Base-by-base conservation (phyloP, 2,329 filamentous ascomycete genomes). In the Hymenoscyphus infarciens region DNA sequence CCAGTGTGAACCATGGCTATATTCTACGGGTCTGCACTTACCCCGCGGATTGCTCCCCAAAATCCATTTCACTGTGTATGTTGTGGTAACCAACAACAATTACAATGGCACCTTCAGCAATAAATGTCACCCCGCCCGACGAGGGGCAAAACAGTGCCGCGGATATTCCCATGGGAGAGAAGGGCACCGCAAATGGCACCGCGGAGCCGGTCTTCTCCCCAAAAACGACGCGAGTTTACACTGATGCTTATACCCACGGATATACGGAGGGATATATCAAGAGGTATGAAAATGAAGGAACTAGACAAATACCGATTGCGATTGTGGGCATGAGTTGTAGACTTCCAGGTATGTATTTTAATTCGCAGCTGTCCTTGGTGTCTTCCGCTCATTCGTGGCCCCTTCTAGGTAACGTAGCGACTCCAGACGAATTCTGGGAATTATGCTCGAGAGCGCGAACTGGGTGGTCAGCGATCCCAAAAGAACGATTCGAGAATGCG, bases 401-500 rank as follows among this genome's bases (percentile, higher is more conserved):
- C 8, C 10, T 25, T 13, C 22, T 25, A 52, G 45, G 75, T 8
- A 75, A 75, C 63, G 72, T 74, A 5, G 69, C 72, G 4, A 74
- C 73, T 22, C 72, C 74, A 13, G 73, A 74, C 16, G 73, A 75
- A 64, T 74, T 76, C 54, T 75, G 74, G 75, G 72, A 75, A 66
- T 63, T 75, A 10, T 71, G 68, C 60, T 73, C 74, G 19, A 67
- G 74, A 61, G 72, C 73, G 54, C 70, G 74, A 56, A 74, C 70
- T 57, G 74, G 73, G 15, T 74, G 74, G 67, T 73, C 73, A 11
- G 62, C 65, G 19, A 58, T 64, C 38, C 69, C 71, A 35, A 74
- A 64, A 45, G 57, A 57, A 58, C 38, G 82, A 8, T 77, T 84
- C 64, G 82, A 83, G 49, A 76, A 80, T 33, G 74, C 79, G 16